Base-by-base conservation (phyloP, 352 stramenopile species). In the Phytophthora cactorum region DNA sequence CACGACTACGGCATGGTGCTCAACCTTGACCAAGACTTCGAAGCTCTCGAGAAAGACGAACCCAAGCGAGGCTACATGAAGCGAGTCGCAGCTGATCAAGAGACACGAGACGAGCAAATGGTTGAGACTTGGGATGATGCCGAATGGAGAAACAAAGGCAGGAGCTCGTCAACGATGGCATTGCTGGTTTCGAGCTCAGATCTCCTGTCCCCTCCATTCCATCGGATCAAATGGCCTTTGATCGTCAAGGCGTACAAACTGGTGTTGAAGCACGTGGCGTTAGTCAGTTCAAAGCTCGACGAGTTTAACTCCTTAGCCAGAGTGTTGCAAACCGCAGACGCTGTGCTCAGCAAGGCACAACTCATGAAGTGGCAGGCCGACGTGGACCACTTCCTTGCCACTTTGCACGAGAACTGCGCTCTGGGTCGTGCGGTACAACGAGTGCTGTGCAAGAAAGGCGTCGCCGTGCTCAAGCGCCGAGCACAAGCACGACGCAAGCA, bases 1-100 rank as follows among this genome's bases (percentile, higher is more conserved):
- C 57, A 78, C 52, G 80, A 90, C 46, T 93, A 92, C 46, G 86
- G 83, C 9, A 55, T 92, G 29, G 54, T 91, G 38, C 59, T 95
- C 17, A 70, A 92, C 32, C 53, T 92, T 15, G 67, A 84, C 1
- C 65, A 88, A 56, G 71, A 88, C 46, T 84, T 82, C 29, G 72
- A 82, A 17, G 49, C 58, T 0, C 52, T 76, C 3, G 70, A 74
- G 15, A 55, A 65, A 36, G 31, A 60, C 1, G 53, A 72, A 63
- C 54, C 58, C 1, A 77, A 78, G 49, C 78, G 75, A 17, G 68
- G 72, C 8, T 68, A 82, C 62, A 83, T 75, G 1, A 88, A 81
- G 66, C 68, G 73, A 36, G 49, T 73, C 22, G 60, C 80, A 15
- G 34, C 29, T 10, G 71, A 52, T 4, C 61, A 76, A 58, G 74